phyloP scores from a whole-genome alignment of 164 flowering plant species.

The Vitis vinifera region ASM3070453v1 NC_081823.1:2280501-2281000 shows the following conservation, averaged over 20 bases:
- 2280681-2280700: slow-evolving; percentile 17
- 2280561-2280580: slow-evolving; percentile 9
- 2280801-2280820: slow-evolving; percentile 20
- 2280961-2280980: slow-evolving; percentile 38
- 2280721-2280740: slow-evolving; percentile 9
- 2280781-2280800: slow-evolving; percentile 22
- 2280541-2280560: slow-evolving; percentile 4
- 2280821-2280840: slow-evolving; percentile 12
- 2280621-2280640: slow-evolving; percentile 15
- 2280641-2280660: slow-evolving; percentile 3
- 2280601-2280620: slow-evolving; percentile 12
- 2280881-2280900: slow-evolving; percentile 35
- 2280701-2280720: slow-evolving; percentile 20
- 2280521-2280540: not conserved
- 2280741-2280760: slow-evolving; percentile 31
- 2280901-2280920: slow-evolving; percentile 15
- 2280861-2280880: slow-evolving; percentile 56
- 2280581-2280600: slow-evolving; percentile 17
- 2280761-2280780: slow-evolving; percentile 32
- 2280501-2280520: no score
- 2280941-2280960: slow-evolving; percentile 75
- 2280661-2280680: slow-evolving; percentile 14
- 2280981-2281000: slow-evolving; percentile 20
- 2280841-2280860: slow-evolving; percentile 27
- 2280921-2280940: slow-evolving; percentile 31